Conservation (phyloP, 2,329 filamentous ascomycete species). For the Epicoccum nigrum region DNA sequence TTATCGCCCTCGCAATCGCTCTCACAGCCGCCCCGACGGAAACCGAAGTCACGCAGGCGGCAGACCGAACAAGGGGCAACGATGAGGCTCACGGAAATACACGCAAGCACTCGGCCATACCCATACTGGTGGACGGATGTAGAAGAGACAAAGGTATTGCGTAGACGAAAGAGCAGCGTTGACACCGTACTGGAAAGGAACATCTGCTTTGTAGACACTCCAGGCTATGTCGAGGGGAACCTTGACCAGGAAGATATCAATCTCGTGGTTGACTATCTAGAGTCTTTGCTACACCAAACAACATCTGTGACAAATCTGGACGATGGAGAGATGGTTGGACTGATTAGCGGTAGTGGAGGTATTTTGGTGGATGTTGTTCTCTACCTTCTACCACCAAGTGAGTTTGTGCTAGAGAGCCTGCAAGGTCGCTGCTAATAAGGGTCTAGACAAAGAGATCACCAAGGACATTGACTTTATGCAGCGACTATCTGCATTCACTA, state of each 20-base stretch:
- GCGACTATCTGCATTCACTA: conserved; percentile 74
- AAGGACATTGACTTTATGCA: conserved; percentile 75
- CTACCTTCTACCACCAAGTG: conserved; percentile 79
- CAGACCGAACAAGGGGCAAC: conserved; percentile 31
- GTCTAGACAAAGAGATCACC: conserved; percentile 46
- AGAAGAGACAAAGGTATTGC: conserved; percentile 66
- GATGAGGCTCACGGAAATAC: conserved; percentile 47
- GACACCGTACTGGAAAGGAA: conserved; percentile 88
- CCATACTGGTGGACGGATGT: conserved; percentile 88
- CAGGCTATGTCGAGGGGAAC: conserved; percentile 62
- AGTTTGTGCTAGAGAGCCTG: conserved; percentile 27
- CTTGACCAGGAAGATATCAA: conserved; percentile 28
- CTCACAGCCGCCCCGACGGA: conserved; percentile 30
- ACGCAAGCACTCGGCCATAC: conserved; percentile 65
- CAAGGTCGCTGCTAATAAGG: conserved; percentile 27
- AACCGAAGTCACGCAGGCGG: conserved; percentile 33
- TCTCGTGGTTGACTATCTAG: conserved; percentile 69
- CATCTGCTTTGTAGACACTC: conserved; percentile 89
- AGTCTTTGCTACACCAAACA: conserved; percentile 69
- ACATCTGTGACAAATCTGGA: conserved; percentile 66
- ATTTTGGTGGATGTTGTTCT: conserved; percentile 84
- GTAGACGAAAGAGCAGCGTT: conserved; percentile 69
- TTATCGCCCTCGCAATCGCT: conserved; percentile 47
- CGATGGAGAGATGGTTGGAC: conserved; percentile 74
- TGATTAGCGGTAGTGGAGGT: conserved; percentile 82